Conservation (phyloP, 345 rosid genomes). For the Euphorbia pulcherrima region DNA sequence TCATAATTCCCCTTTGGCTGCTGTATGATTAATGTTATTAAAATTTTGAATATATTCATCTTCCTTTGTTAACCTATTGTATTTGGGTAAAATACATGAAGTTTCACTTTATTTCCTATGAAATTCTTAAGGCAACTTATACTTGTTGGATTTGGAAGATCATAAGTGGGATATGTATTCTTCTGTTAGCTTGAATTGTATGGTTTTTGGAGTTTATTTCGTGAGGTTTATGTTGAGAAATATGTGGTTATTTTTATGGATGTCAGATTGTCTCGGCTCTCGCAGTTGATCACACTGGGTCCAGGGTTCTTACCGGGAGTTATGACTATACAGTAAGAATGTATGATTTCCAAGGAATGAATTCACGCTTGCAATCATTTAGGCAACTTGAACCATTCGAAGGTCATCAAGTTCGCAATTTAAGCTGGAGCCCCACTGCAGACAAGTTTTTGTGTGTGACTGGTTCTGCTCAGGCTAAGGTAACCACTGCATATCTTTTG, state of each 20-base stretch:
- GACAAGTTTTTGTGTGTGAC: conserved; percentile 83
- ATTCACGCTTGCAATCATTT: conserved; percentile 76
- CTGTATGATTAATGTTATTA: background rate
- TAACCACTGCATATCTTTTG: conserved; percentile 15
- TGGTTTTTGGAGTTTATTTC: background rate
- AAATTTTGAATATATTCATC: background rate
- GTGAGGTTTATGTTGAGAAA: background rate
- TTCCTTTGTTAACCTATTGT: background rate
- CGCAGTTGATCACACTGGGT: conserved; percentile 85
- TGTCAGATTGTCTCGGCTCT: conserved; percentile 78
- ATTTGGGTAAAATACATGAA: background rate
- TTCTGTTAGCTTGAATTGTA: background rate
- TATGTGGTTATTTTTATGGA: too few species aligned
- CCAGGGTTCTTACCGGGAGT: conserved; percentile 91
- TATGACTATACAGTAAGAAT: conserved; percentile 84
- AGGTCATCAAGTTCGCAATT: conserved; percentile 87
- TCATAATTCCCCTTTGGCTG: background rate
- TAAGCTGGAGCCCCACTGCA: conserved; percentile 95
- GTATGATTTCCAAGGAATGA: conserved; percentile 99
- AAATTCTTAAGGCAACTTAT: background rate
- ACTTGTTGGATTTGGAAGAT: background rate
- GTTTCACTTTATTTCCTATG: background rate
- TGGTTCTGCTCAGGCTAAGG: conserved; percentile 99
- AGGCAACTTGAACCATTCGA: conserved; percentile 91
- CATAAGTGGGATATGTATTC: background rate